Evolutionary conservation across 129 eudicot genomes (phyloP).

Genomic region (Ambrosia trifida): DNA sequence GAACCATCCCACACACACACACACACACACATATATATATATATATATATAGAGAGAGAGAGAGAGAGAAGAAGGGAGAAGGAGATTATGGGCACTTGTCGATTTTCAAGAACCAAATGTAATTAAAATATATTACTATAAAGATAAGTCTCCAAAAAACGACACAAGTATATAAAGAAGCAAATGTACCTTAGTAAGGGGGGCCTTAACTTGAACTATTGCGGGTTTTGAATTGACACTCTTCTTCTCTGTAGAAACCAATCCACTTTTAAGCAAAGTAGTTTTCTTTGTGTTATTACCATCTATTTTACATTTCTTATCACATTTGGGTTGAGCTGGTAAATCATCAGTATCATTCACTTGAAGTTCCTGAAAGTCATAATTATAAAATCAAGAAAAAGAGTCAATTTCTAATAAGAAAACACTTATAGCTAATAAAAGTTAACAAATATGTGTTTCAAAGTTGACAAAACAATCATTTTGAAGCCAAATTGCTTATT

Average conservation of each 20-base stretch:
- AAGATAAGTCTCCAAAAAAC: neutral
- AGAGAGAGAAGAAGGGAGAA: neutral
- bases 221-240: constrained; percentile 40
- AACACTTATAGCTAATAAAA: constrained; percentile 7
- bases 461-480: constrained; percentile 1
- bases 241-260: constrained; percentile 44
- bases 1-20: neutral
- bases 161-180: neutral
- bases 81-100: neutral
- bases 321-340: constrained; percentile 39
- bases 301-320: constrained; percentile 39
- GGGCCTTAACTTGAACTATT: constrained; percentile 38
- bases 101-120: neutral
- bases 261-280: constrained; percentile 46
- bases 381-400: neutral
- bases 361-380: constrained; percentile 54
- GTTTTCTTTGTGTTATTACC: constrained; percentile 38
- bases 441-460: no score
- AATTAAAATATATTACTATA: neutral
- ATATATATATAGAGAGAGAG: no score
- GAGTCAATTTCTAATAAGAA: neutral
- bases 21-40: no score
- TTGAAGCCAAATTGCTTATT: constrained; percentile 1
- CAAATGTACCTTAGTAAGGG: constrained; percentile 42
- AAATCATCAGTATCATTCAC: constrained; percentile 27